Evolutionary conservation across 345 rosid species (phyloP).

Genomic region (Gossypium herbaceum): DNA sequence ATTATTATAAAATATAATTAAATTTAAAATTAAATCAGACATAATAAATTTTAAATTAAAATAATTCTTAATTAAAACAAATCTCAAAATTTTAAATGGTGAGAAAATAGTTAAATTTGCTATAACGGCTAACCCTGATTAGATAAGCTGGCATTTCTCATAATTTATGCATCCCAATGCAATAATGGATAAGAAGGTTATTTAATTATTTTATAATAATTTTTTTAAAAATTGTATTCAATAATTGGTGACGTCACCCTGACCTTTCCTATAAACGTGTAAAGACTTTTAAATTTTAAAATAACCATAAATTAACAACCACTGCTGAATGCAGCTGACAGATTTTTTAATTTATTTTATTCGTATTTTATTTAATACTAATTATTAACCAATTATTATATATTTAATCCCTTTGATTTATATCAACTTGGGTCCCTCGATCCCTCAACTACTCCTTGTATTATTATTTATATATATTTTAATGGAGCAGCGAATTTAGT

Average conservation of each 20-base stretch:
- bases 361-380: neutral
- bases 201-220: neutral
- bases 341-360: neutral
- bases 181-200: conserved; percentile 10
- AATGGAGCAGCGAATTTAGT: too few species aligned
- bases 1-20: too few species aligned
- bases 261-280: neutral
- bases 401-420: neutral
- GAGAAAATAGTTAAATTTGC: neutral
- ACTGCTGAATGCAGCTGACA: neutral
- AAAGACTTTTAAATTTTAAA: neutral
- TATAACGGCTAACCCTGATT: neutral
- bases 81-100: too few species aligned
- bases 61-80: too few species aligned
- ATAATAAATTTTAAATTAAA: too few species aligned
- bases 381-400: neutral
- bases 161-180: conserved; percentile 10
- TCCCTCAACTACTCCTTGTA: neutral
- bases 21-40: too few species aligned
- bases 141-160: conserved; percentile 13
- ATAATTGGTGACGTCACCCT: conserved; percentile 7
- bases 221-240: neutral
- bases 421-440: conserved; percentile 6
- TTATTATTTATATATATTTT: neutral
- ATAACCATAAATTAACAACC: neutral